Conservation (phyloP, 75 land plant genomes). For the Ceratopteris richardii region DNA sequence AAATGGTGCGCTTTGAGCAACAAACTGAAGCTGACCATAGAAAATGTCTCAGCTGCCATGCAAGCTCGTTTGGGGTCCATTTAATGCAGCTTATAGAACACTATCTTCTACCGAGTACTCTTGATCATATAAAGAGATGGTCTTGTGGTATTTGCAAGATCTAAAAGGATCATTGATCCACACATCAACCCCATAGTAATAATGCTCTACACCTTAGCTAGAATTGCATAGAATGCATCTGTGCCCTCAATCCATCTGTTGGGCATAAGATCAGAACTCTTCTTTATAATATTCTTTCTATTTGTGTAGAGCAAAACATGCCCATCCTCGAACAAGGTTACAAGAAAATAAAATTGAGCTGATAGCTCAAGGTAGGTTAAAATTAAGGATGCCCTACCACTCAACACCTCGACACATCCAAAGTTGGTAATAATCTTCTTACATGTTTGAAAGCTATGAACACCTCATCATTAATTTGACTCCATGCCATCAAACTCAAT, state of each 20-base stretch:
- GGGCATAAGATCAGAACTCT: conserved; percentile 46
- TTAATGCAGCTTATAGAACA: conserved; percentile 79
- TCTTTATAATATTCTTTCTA: conserved; percentile 63
- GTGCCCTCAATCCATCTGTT: conserved; percentile 52
- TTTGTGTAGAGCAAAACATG: conserved; percentile 53
- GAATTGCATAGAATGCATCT: conserved; percentile 73
- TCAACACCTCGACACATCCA: no score
- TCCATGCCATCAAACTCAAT: no score
- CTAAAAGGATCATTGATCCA: conserved; percentile 77
- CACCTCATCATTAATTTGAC: no score
- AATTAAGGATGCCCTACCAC: conserved; percentile 3
- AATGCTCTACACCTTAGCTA: conserved; percentile 68
- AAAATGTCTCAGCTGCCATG: conserved; percentile 83
- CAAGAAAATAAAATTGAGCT: conserved; percentile 40
- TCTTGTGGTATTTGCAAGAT: conserved; percentile 53
- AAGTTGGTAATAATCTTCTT: no score
- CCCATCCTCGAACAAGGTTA: conserved; percentile 64
- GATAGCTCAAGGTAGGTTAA: conserved; percentile 63
- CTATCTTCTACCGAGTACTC: conserved; percentile 97
- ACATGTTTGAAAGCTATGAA: no score
- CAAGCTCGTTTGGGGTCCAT: conserved; percentile 92
- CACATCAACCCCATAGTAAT: conserved; percentile 80
- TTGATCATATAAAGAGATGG: conserved; percentile 91
- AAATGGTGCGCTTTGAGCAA: conserved; percentile 94
- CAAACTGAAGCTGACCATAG: conserved; percentile 98